Evolutionary conservation across 1,139 yeast species (phyloP).

Genomic region (Candida frijolesensis): DNA sequence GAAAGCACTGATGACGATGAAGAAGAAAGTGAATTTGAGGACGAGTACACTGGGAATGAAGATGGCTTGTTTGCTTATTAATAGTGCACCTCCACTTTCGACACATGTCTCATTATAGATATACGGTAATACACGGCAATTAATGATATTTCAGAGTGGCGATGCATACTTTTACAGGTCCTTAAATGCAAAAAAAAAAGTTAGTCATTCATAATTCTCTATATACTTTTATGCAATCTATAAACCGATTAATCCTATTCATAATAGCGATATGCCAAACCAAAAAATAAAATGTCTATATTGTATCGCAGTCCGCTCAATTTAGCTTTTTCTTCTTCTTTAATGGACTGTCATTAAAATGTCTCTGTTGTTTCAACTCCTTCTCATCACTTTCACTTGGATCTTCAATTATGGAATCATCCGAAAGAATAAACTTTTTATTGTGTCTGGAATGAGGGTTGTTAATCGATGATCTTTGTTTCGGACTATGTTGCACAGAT

Average conservation of each 20-base stretch:
- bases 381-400: slow-evolving; percentile 14
- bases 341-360: slow-evolving; percentile 11
- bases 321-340: slow-evolving; percentile 14
- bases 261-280: not conserved
- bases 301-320: not conserved
- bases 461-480: slow-evolving; percentile 14
- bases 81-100: not conserved
- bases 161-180: not conserved
- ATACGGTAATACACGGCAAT: no score
- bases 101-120: not conserved
- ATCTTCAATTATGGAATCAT: slow-evolving; percentile 8
- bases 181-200: not conserved
- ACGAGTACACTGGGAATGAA: slow-evolving; percentile 51
- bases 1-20: slow-evolving; percentile 37
- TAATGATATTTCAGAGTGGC: not conserved
- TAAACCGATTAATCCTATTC: not conserved
- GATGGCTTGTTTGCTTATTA: slow-evolving; percentile 48
- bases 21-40: slow-evolving; percentile 36
- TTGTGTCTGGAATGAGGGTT: slow-evolving; percentile 9
- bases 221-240: slow-evolving; percentile 1
- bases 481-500: slow-evolving; percentile 35
- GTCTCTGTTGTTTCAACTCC: slow-evolving; percentile 7
- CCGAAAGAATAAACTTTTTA: slow-evolving; percentile 9
- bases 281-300: not conserved
- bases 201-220: not conserved